A percentile compares a stretch with the other conserved stretches of the same genome.
These are phyloP conservation scores for Graphium sp. DNA, from an alignment of 2,329 filamentous ascomycete species.

Conservation along the genomic window DNA sequence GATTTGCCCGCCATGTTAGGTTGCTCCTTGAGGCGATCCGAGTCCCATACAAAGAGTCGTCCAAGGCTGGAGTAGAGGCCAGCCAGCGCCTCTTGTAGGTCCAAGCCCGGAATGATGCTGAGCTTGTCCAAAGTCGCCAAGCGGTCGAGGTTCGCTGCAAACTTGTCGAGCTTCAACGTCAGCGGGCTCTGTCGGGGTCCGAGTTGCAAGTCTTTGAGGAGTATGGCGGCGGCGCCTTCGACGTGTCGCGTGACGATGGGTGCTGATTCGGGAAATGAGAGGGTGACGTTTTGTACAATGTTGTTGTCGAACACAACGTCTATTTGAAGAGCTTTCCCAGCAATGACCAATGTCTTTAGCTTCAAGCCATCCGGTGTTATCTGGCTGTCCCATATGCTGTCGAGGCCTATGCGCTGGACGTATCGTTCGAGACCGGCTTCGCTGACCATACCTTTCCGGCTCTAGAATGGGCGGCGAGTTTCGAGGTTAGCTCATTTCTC, in stretches of 20 bases:
- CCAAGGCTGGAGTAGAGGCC: conserved; percentile 56
- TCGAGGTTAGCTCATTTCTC: no score
- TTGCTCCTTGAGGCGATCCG: conserved; percentile 36
- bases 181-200: conserved; percentile 42
- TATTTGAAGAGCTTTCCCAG: conserved; percentile 40
- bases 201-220: conserved; percentile 48
- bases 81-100: conserved; percentile 61
- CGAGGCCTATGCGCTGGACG: conserved; percentile 48
- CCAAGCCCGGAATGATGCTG: conserved; percentile 49
- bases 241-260: conserved; percentile 42
- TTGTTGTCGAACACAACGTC: conserved; percentile 46
- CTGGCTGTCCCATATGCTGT: conserved; percentile 40
- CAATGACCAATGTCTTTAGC: conserved; percentile 40
- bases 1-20: conserved; percentile 23
- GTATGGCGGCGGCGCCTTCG: conserved; percentile 44
- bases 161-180: conserved; percentile 53
- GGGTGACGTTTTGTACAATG: conserved; percentile 41
- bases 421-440: conserved; percentile 60
- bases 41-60: conserved; percentile 55
- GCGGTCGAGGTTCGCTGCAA: conserved; percentile 54
- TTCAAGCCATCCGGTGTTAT: conserved; percentile 27
- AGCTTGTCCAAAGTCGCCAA: conserved; percentile 56
- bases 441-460: conserved; percentile 47
- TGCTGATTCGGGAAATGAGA: conserved; percentile 44
- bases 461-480: no score